Evolutionary conservation across 2,329 filamentous ascomycete species (phyloP), one percentile per base, ranked within the genome.

Genomic region (Cordyceps javanica): DNA sequence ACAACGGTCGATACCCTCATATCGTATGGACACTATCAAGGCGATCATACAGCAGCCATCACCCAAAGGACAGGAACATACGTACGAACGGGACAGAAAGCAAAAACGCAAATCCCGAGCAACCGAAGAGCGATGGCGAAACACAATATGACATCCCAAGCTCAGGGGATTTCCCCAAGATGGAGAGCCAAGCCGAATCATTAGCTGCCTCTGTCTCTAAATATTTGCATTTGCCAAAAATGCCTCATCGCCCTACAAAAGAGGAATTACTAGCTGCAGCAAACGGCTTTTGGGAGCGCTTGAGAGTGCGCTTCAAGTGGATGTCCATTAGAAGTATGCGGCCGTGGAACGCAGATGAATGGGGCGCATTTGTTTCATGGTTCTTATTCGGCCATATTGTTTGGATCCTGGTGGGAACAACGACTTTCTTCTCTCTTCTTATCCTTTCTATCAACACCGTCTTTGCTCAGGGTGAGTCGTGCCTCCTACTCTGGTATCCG

Each of bases 221-320:
- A 63, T 87, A 87, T 63, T 66, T 85, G 9, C 79, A 84, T 66
- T 70, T 85, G 58, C 75, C 81, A 25, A 88, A 89, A 65, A 83
- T 91, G 70, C 84, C 88, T n/a, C 91, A 97, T 75, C 82, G 92
- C 21, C 93, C 94, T 5, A 93, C 88, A 8, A 97, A 96, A 69
- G 92, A 97, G 69, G 94, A 99, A 71, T 80, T 99, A 28, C 78
- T 99, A 36, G 88, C 90, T 21, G 93, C 94, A 5, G 91, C 94
- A 36, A 97, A 86, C 23, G 92, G 92, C 1, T 97, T 97, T 70
- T 94, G 91, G 86, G 88, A 95, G 61, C 84, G 94, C 50, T 73
- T 97, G 45, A 91, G 88, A 68, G 89, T 97, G 25, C 88, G 91
- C 41, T 95, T 97, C 76, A 99, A 99, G 73, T 99, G 94, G 94